Base-by-base conservation (phyloP, 2,329 filamentous ascomycete species). In the Parafenestella ontariensis region DNA sequence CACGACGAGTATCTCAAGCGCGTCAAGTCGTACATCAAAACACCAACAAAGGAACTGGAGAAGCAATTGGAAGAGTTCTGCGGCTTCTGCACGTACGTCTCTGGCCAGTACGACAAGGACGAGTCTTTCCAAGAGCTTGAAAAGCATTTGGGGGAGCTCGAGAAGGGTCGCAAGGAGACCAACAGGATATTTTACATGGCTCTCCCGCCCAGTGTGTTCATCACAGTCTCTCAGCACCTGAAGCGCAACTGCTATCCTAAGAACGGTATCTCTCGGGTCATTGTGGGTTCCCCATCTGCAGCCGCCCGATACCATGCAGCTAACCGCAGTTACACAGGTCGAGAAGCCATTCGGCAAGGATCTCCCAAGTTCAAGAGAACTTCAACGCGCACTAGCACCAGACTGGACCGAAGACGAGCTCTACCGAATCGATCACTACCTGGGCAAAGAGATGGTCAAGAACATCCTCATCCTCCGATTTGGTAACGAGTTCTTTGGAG, bases 361-460 rank as follows among this genome's bases (percentile, higher is more conserved):
- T 77, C 86, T 99, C 58, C 87, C 85, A 52, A 97, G 93, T 81
- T 98, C 95, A 49, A 89, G 95, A 56, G 92, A 96, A 79, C 86
- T 99, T 58, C 94, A 98, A 76, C 92, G 91, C 78, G 96, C 95
- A 7, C 87, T 99, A 61, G 91, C 94, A 75, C 95, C 95, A 39
- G 92, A 99, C 81, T 99, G 95, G 96, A 95, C 91, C 74, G 96
- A 99, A 80, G 94, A 98, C 49, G 95, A 99, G 81, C 89, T 99
- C 66, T 99, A 96, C 88, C 92, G 95, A 74, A 99, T 99, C 72
- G 95, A 99, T 78, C 95, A 99, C 82, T 99, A 99, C 79, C 87
- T 99, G 43, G 96, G 96, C 71, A 99, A 99, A 85, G 95, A 99
- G 81, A 99, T 99, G 95, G 95, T 99, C 72, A 99, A 99, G 88